phyloP scores from a whole-genome alignment of 805 yeast genomes.

The Yarrowia osloensis region DNA sequence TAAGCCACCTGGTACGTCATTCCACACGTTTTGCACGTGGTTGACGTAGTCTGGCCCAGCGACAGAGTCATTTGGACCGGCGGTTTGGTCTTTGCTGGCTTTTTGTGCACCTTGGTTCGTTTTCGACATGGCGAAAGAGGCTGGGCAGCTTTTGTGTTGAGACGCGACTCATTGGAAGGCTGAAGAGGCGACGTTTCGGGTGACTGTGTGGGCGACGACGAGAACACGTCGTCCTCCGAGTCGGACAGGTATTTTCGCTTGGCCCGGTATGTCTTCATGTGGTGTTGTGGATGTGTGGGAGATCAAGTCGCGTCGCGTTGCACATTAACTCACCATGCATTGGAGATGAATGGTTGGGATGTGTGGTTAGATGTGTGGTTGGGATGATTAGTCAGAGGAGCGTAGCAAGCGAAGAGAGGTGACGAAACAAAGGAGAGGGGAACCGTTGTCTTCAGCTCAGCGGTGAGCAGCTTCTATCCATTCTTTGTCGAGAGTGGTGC shows the following conservation, averaged over 20 bases:
- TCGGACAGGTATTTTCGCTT: constrained; percentile 26
- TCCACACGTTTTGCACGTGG: constrained; percentile 17
- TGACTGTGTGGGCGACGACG: not conserved
- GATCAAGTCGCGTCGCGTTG: constrained; percentile 18
- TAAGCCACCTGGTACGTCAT: constrained; percentile 25
- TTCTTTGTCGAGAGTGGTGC: not conserved
- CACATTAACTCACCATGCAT: not conserved
- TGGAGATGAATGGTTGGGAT: not conserved
- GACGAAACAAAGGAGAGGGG: not conserved
- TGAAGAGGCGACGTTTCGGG: constrained; percentile 19
- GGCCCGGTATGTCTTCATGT: constrained; percentile 10
- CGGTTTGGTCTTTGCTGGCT: not conserved
- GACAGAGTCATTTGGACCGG: constrained; percentile 19
- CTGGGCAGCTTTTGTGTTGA: not conserved
- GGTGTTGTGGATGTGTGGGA: not conserved
- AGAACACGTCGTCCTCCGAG: constrained; percentile 21
- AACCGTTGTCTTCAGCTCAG: not conserved
- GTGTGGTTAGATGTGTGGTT: not conserved
- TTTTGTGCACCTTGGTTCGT: not conserved
- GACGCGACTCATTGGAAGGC: not conserved
- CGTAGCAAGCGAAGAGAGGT: not conserved
- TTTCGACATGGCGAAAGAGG: not conserved
- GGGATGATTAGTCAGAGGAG: not conserved
- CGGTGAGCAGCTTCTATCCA: not conserved
- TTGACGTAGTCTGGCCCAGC: constrained; percentile 13